These are phyloP conservation scores for Neophaeococcomyces mojaviensis DNA, from an alignment of 2,329 filamentous ascomycete genomes.

Conservation along the genomic window DNA sequence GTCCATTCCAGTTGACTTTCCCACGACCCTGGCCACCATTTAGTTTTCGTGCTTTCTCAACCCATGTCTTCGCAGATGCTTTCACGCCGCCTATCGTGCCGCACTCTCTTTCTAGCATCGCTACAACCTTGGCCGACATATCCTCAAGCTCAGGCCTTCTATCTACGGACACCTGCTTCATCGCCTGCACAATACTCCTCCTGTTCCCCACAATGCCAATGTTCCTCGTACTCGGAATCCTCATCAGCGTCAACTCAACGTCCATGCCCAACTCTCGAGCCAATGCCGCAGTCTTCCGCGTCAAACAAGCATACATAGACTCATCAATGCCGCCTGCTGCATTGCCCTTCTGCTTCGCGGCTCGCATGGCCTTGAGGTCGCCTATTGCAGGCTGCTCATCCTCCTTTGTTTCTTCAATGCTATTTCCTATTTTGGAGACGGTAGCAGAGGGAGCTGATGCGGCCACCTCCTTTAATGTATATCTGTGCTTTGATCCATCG, in stretches of 20 bases:
- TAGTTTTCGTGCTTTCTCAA: constrained; percentile 43
- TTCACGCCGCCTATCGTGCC: constrained; percentile 37
- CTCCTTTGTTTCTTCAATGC: constrained; percentile 18
- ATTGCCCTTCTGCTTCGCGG: constrained; percentile 29
- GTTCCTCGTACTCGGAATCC: constrained; percentile 90
- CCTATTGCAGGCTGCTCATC: constrained; percentile 30
- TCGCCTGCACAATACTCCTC: constrained; percentile 11
- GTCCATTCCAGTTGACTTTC: constrained; percentile 20
- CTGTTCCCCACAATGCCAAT: constrained; percentile 66
- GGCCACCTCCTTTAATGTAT: constrained; percentile 26
- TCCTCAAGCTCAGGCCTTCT: constrained; percentile 36
- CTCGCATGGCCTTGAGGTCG: constrained; percentile 34
- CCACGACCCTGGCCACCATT: constrained; percentile 39
- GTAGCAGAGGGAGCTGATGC: constrained; percentile 9
- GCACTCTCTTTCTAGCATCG: constrained; percentile 53
- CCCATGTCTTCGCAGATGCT: constrained; percentile 42
- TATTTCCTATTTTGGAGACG: neutral
- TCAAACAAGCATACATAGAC: constrained; percentile 77
- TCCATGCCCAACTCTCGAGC: constrained; percentile 65
- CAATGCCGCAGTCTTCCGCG: constrained; percentile 66
- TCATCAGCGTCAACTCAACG: constrained; percentile 74
- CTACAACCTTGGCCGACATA: constrained; percentile 42
- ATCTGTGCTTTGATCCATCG: constrained; percentile 63
- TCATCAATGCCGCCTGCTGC: constrained; percentile 33
- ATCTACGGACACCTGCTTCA: constrained; percentile 40